Percentiles rank a stretch among this genome's conserved stretches.
Conservation (phyloP, 768 basidiomycete genomes). For the Lactarius hengduanensis region DNA sequence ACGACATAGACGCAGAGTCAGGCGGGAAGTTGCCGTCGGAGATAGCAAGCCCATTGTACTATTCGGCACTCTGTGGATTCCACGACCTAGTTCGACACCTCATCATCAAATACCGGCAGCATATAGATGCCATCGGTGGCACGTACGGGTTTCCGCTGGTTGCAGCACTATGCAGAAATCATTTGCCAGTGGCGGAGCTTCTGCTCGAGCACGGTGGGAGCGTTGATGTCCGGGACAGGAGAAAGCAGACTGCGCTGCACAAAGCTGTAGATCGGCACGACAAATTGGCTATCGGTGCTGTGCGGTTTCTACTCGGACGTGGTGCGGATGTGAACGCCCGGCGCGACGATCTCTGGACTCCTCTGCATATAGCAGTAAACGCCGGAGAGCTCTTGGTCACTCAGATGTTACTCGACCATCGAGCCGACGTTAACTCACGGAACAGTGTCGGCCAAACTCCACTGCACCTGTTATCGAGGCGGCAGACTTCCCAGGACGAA, state of each 20-base stretch:
- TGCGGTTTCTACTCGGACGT: not conserved
- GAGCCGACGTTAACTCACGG: too few species aligned
- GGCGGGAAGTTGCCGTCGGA: not conserved
- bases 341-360: not conserved
- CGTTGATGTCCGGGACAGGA: not conserved
- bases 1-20: not conserved
- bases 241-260: not conserved
- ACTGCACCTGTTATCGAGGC: not conserved
- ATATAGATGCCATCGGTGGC: not conserved
- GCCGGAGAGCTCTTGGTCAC: too few species aligned
- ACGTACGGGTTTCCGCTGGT: not conserved
- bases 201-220: not conserved
- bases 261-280: not conserved
- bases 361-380: too few species aligned
- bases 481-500: not conserved
- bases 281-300: not conserved
- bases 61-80: slow-evolving; percentile 9
- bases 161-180: not conserved
- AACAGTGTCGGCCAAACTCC: not conserved
- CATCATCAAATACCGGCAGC: not conserved
- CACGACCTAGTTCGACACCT: not conserved
- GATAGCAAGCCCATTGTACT: slow-evolving; percentile 4
- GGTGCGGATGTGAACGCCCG: not conserved
- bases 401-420: too few species aligned
- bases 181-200: not conserved